Evolutionary conservation across 2,329 filamentous ascomycete genomes (phyloP), one percentile per base, ranked within the genome.

Genomic region (Chaetomium sp.): DNA sequence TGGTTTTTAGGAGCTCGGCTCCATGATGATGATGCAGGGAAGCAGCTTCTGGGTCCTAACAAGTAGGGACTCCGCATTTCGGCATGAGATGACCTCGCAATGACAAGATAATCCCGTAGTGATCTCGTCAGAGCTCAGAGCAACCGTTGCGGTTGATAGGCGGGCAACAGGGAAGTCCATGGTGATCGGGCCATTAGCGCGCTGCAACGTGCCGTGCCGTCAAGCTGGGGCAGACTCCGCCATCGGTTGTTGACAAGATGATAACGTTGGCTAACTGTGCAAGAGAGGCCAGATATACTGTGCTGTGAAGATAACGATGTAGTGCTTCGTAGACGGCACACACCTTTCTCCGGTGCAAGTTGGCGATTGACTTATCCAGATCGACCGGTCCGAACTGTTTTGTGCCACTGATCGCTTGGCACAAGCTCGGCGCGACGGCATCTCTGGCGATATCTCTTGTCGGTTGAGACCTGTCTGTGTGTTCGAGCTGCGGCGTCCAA

Each of bases 1-100:
- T 71, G 70, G 70, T 53, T 64, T 56, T 68, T 57, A 53, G 13
- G 38, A 49, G 58, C 53, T 55, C 55, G 64, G 65, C 56, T 62
- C 65, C 62, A 58, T 58, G 61, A 21, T 42, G 38, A 42, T 42
- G 49, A 54, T 64, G 67, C 65, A 70, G 64, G 65, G 61, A 65
- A 50, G 13, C 16, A 42, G 57, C 57, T 38, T 54, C 55, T 58
- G 64, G 65, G 65, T 42, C 60, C 60, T 35, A n/a, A n/a, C n/a
- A n/a, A n/a, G n/a, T n/a, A 35, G 31, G 25, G 23, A 3, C 42
- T 64, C 62, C 51, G 57, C 57, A 64, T 33, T 33, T 55, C 31
- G 58, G 45, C 47, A 62, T 54, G 47, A 47, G 60, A 50, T 9
- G 35, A 33, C n/a, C 45, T 21, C n/a, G 12, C 19, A n/a, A 23